phyloP scores from a whole-genome alignment of 2,329 filamentous ascomycete species.

The Ustulina deusta region DNA sequence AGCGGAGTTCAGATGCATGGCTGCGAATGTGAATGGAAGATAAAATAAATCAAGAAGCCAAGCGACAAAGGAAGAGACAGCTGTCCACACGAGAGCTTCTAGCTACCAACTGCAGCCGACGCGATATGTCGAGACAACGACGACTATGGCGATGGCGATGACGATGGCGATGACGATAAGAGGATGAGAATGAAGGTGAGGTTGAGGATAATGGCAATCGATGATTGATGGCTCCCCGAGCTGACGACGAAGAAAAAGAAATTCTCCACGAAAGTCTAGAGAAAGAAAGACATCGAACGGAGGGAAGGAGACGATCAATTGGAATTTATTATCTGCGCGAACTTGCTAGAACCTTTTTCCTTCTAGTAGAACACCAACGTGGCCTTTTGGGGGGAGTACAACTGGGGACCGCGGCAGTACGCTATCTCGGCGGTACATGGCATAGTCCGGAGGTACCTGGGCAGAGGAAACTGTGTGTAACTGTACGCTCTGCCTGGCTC shows the following conservation, averaged over 20 bases:
- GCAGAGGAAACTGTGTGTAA: background rate
- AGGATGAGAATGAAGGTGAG: background rate
- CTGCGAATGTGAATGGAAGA: constrained; percentile 52
- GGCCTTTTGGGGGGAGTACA: constrained; percentile 46
- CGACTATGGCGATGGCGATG: background rate
- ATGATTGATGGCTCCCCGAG: constrained; percentile 55
- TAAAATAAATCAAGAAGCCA: constrained; percentile 21
- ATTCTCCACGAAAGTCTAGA: constrained; percentile 44
- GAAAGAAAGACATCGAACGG: constrained; percentile 40
- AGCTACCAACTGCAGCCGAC: constrained; percentile 27
- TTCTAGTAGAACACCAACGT: constrained; percentile 47
- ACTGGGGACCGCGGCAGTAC: constrained; percentile 29
- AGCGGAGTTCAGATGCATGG: constrained; percentile 86
- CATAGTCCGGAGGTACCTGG: background rate
- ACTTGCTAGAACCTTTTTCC: constrained; percentile 35
- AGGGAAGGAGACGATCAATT: constrained; percentile 37
- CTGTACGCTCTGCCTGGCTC: too few relatives aligned
- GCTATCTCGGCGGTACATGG: constrained; percentile 4
- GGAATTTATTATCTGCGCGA: constrained; percentile 45
- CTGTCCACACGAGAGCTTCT: constrained; percentile 27
- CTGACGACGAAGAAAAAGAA: constrained; percentile 50
- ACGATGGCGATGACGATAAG: constrained; percentile 1
- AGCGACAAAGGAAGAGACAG: constrained; percentile 26
- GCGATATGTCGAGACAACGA: constrained; percentile 1
- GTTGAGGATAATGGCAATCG: constrained; percentile 39